Percentiles rank a stretch among this genome's conserved stretches.
Evolutionary conservation across 1,284 basidiomycete species (phyloP).

Genomic region (Cutaneotrichosporon sp.): DNA sequence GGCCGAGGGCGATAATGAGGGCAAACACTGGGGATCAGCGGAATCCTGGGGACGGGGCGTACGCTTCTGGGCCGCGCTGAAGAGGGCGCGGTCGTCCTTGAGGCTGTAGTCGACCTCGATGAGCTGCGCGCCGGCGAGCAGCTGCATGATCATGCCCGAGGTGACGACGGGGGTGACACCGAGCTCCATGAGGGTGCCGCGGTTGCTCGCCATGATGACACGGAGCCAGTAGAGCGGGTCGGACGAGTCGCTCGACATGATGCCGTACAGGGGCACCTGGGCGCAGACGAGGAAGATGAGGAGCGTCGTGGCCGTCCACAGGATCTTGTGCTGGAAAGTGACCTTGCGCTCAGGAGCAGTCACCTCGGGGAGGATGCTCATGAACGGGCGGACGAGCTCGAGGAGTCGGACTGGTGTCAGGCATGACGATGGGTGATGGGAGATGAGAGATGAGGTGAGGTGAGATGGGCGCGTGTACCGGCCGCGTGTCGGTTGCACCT

Average conservation of each 20-base stretch:
- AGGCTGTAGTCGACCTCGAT: constrained; percentile 97
- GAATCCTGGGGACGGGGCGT: constrained; percentile 45
- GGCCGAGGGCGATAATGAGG: constrained; percentile 92
- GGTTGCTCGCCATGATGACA: constrained; percentile 96
- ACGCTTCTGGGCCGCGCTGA: constrained; percentile 97
- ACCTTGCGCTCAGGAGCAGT: constrained; percentile 95
- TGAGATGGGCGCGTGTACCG: constrained; percentile 8
- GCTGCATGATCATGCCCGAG: constrained; percentile 99
- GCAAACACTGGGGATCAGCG: constrained; percentile 74
- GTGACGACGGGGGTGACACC: constrained; percentile 98
- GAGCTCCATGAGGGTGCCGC: constrained; percentile 98
- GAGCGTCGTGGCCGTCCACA: constrained; percentile 96
- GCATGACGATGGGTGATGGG: too few relatives aligned
- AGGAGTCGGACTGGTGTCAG: constrained; percentile 75
- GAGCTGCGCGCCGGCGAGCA: constrained; percentile 94
- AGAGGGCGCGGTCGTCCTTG: constrained; percentile 95
- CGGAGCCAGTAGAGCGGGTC: constrained; percentile 99
- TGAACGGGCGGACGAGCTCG: constrained; percentile 92
- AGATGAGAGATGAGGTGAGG: background rate
- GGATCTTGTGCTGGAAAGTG: constrained; percentile 91
- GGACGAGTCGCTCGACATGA: constrained; percentile 96
- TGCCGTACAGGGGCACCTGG: constrained; percentile 93
- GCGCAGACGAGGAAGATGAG: constrained; percentile 98
- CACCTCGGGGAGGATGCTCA: constrained; percentile 90
- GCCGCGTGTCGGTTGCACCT: background rate